Evolutionary conservation across 108 stramenopile genomes (phyloP), one percentile per base, ranked within the genome.

Genomic region (Nannochloropsis salina): DNA sequence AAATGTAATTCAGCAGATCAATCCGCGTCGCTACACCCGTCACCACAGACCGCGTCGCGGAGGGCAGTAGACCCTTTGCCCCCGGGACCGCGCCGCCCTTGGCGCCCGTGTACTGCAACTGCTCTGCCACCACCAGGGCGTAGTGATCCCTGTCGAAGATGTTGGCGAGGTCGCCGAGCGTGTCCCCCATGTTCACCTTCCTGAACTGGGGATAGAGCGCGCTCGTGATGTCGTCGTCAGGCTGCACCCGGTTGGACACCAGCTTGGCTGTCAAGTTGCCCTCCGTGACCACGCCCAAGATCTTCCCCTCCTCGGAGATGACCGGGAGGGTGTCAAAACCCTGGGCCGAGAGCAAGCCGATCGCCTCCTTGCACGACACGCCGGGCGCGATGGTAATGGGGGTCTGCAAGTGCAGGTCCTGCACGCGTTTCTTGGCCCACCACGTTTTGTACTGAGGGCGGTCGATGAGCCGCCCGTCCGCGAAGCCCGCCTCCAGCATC

Each of bases 241-340:
- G 93, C 79, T 89, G 85, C 11, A 93, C 92, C 81, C 94, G 90
- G 44, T 94, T 93, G 42, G 90, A 86, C 45, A 95, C 86, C 21
- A 97, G 86, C 86, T 81, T 85, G 5, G 89, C 93, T 22, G 93
- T 94, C 90, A 97, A 93, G 90, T 97, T 97, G 15, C 95, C 95
- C 85, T 94, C 95, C 20, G 97, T 97, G 1, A 97, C 95, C 11
- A 97, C 96, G 18, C 97, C 97, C 86, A 94, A 80, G n/a, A 97
- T 91, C 79, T 83, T 80, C 45, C 93, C 94, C 8, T 94, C 93
- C 20, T 90, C 91, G 80, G 88, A 86, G 18, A 90, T 90, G 4
- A 97, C 97, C 2, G 97, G 97, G 5, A 97, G 94, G 95, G 96
- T 96, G 87, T 96, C 96, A 86, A 94, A 96, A 20, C 95, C 96